Base-by-base conservation (phyloP, 2,329 filamentous ascomycete genomes). In the Trichophyton simii region DNA sequence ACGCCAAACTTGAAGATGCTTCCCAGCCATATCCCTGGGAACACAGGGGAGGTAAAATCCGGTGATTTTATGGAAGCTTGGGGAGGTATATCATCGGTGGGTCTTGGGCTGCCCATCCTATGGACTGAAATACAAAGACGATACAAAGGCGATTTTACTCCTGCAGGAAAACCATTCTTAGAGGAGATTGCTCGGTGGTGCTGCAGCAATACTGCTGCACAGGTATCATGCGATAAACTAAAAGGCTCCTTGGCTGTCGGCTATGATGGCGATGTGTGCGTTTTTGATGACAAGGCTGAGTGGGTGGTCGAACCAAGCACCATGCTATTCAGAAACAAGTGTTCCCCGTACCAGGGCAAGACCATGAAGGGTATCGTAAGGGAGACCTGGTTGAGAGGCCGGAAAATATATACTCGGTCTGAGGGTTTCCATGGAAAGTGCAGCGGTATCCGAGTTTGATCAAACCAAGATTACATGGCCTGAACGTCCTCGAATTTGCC, bases 21-120 rank as follows among this genome's bases (percentile, higher is more conserved):
- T 0, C 91, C 92, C 0, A 73, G 80, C 0, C 82, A 87, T 66
- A 79, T 94, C n/a, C 83, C 80, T 15, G 78, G 80, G 42, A 73
- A 72, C 67, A 69, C 67, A 63, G 71, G 70, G 62, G 60, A 34
- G 60, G 68, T 65, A 63, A 72, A 67, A 46, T 60, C 67, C 63
- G 63, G 74, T 42, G 89, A 97, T 76, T 97, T 99, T 80, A 94
- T 97, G 76, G 85, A 87, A 3, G 91, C 91, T 0, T 99, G 94
- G 94, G 94, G 94, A 60, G 94, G 94, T 13, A 96, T 99, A 69
- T 92, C 89, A 3, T 94, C 88, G 3, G 92, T 99, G 18, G 94
- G 94, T 0, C 83, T 99, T 0, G 94, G 94, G 0, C 81, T 99
- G 3, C 89, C 90, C 3, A 96, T 99, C 66, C 81, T 99, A 4